Base-by-base conservation (phyloP, 805 yeast genomes). In the Ogataea dorogensis region DNA sequence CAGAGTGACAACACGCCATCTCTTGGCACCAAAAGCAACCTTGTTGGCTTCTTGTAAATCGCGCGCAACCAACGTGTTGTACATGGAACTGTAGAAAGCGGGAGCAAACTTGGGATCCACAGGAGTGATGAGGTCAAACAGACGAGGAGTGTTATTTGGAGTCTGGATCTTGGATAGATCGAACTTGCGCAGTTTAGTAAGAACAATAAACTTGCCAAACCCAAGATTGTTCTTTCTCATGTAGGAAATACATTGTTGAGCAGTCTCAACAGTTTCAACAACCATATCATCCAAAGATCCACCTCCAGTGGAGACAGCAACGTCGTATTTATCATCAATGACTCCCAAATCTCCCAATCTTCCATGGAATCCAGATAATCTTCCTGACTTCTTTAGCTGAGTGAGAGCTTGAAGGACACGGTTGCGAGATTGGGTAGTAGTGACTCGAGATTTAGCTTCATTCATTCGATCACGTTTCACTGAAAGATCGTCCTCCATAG, bases 241-340 rank as follows among this genome's bases (percentile, higher is more conserved):
- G 52, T 86, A 81, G 26, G 86, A 91, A 37, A 93, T 83, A 54
- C 80, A 75, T 17, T 65, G 63, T 47, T 75, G 80, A 0, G 79
- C 81, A 2, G 71, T 70, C 46, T 74, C 80, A 12, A 75, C 81
- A 0, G 77, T 67, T 31, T 88, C 97, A 3, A 93, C 98, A 12
- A 93, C 98, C 71, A 88, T 79, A 44, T 94, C 91, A 56, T 91
- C 95, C 39, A 93, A 67, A 7, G 89, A 80, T 1, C 95, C 88
- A 47, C 93, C 87, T 0, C 96, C 98, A 0, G 98, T 93, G 0
- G 98, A 88, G 7, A 93, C 78, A 0, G 98, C 98, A 34, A 88
- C 75, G 61, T 94, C 98, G 57, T 84, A 93, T 51, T 76, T 73
- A 46, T 83, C 86, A 56, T 87, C 96, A 45, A 93, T 93, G 2